Percentiles rank a stretch among this genome's conserved stretches.
These are phyloP conservation scores for Alternaria burnsii DNA, from an alignment of 2,329 filamentous ascomycete genomes.

Conservation along the genomic window DNA sequence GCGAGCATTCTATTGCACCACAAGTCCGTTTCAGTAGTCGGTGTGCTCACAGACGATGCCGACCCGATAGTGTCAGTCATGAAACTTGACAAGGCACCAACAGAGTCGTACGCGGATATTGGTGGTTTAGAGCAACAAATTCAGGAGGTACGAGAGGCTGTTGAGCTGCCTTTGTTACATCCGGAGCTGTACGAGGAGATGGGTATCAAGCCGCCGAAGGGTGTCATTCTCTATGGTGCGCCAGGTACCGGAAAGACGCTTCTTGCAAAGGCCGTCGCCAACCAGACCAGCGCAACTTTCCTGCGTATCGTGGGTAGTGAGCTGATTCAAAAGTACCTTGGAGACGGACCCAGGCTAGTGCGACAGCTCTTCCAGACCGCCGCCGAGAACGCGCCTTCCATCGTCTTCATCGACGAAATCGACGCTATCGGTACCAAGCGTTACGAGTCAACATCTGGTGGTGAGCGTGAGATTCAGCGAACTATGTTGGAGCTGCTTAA, in stretches of 20 bases:
- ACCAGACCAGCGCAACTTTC: slow-evolving; percentile 99
- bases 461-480: slow-evolving; percentile 95
- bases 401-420: slow-evolving; percentile 99
- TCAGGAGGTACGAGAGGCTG: slow-evolving; percentile 96
- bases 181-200: slow-evolving; percentile 99
- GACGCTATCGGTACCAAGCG: slow-evolving; percentile 99
- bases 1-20: slow-evolving; percentile 95
- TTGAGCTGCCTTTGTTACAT: slow-evolving; percentile 92
- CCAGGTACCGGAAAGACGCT: slow-evolving; percentile 97
- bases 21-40: slow-evolving; percentile 97
- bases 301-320: slow-evolving; percentile 96
- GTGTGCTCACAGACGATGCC: slow-evolving; percentile 94
- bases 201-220: slow-evolving; percentile 99
- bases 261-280: slow-evolving; percentile 95
- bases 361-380: slow-evolving; percentile 97
- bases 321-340: slow-evolving; percentile 97
- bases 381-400: slow-evolving; percentile 93
- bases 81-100: slow-evolving; percentile 99
- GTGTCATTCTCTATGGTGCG: slow-evolving; percentile 97
- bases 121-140: slow-evolving; percentile 95
- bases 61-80: slow-evolving; percentile 97
- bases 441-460: slow-evolving; percentile 96
- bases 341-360: slow-evolving; percentile 92
- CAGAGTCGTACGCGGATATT: slow-evolving; percentile 98
- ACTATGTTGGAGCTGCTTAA: slow-evolving; percentile 99